A percentile compares a stretch with the other conserved stretches of the same genome.
These are phyloP conservation scores for Yamadazyma scolyti DNA, from an alignment of 805 yeast genomes.

Conservation along the genomic window DNA sequence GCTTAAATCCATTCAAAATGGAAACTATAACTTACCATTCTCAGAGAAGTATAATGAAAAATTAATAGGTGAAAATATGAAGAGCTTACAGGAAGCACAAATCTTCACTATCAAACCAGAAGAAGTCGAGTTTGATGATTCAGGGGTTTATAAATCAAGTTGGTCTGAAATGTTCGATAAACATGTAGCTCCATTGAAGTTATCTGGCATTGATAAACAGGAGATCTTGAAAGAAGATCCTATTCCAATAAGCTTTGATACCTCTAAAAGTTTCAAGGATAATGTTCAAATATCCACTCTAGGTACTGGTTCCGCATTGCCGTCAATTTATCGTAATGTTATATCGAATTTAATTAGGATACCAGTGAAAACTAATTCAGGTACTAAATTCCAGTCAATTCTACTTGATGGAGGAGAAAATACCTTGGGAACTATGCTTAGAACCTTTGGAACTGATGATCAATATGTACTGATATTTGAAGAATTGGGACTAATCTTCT, in stretches of 20 bases:
- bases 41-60: conserved; percentile 14
- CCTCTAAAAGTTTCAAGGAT: conserved; percentile 29
- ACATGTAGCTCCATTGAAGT: conserved; percentile 17
- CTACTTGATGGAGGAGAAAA: conserved; percentile 96
- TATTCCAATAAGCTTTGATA: conserved; percentile 15
- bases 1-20: conserved; percentile 50
- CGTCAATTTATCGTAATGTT: conserved; percentile 82
- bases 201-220: conserved; percentile 11
- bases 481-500: conserved; percentile 62
- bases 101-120: conserved; percentile 19
- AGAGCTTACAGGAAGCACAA: conserved; percentile 31
- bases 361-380: conserved; percentile 40
- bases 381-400: conserved; percentile 38
- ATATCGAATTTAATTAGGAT: conserved; percentile 72
- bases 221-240: conserved; percentile 16
- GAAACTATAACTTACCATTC: conserved; percentile 40
- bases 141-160: conserved; percentile 11
- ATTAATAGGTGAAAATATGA: conserved; percentile 2
- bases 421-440: conserved; percentile 66
- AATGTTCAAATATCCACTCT: conserved; percentile 69
- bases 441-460: conserved; percentile 54
- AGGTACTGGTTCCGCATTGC: conserved; percentile 93
- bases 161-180: conserved; percentile 33
- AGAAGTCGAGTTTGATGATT: conserved; percentile 19
- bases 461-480: conserved; percentile 40